Evolutionary conservation across 139 green algal species (phyloP).

Genomic region (Ettlia oleoabundans): DNA sequence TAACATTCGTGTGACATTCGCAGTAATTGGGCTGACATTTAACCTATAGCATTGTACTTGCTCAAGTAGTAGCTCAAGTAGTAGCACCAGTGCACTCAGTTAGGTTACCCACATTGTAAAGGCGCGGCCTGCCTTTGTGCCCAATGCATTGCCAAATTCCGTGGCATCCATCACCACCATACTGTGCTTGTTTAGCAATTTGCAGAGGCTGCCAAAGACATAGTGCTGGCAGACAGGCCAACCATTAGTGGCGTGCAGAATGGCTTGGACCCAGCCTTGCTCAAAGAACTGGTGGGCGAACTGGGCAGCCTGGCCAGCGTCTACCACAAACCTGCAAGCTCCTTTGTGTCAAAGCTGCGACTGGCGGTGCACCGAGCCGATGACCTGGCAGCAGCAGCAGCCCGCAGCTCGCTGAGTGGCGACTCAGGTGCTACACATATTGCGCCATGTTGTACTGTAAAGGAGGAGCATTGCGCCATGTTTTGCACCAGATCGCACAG

Average conservation of each 20-base stretch:
- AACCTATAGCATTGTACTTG: too few relatives aligned
- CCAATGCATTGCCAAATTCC: background rate
- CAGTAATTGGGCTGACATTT: too few relatives aligned
- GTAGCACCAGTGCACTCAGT: too few relatives aligned
- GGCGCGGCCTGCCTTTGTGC: background rate
- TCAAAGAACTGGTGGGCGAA: slow-evolving; percentile 81
- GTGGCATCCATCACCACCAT: background rate
- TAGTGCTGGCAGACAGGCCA: slow-evolving; percentile 95
- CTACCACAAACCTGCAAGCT: slow-evolving; percentile 93
- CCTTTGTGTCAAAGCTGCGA: slow-evolving; percentile 79
- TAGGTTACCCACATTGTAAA: too few relatives aligned
- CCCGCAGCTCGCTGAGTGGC: background rate
- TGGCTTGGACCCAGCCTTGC: slow-evolving; percentile 81
- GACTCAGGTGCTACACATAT: slow-evolving; percentile 10
- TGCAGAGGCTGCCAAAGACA: slow-evolving; percentile 84
- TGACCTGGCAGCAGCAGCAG: slow-evolving; percentile 56
- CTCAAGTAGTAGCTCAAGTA: too few relatives aligned
- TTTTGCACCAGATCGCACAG: background rate
- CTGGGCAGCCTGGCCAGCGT: slow-evolving; percentile 88
- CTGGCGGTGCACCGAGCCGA: slow-evolving; percentile 76
- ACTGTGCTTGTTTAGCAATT: too few relatives aligned
- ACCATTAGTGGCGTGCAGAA: slow-evolving; percentile 82
- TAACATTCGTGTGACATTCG: too few relatives aligned
- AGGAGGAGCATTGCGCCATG: background rate
- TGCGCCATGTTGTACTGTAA: background rate